These are phyloP conservation scores for Coix lacrymajobi DNA, from an alignment of 176 grass and related monocot species.

Conservation along the genomic window DNA sequence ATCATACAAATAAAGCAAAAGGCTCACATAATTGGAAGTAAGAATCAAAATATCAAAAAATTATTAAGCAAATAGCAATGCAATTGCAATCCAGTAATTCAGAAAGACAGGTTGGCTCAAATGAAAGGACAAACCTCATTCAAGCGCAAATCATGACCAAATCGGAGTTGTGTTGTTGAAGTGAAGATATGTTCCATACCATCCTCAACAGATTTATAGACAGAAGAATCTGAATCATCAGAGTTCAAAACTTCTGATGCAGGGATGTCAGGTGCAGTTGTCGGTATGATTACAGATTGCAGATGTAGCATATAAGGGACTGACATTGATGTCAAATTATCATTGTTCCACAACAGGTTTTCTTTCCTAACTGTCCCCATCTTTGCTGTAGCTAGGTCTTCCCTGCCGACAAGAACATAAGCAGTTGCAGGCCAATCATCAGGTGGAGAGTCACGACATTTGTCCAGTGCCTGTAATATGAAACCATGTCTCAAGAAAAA, in stretches of 20 bases:
- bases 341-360: constrained; percentile 45
- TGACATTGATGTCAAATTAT: constrained; percentile 71
- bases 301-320: constrained; percentile 97
- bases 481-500: constrained; percentile 31
- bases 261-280: constrained; percentile 52
- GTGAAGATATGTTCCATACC: constrained; percentile 98
- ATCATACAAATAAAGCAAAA: constrained; percentile 24
- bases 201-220: constrained; percentile 79
- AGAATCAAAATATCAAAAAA: not conserved
- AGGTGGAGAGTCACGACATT: constrained; percentile 85
- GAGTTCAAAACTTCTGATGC: constrained; percentile 60
- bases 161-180: constrained; percentile 82
- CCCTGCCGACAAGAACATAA: constrained; percentile 87
- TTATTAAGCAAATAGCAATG: not conserved
- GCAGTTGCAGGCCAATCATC: constrained; percentile 79
- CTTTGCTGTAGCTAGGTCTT: constrained; percentile 72
- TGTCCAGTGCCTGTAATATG: constrained; percentile 76
- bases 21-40: not conserved
- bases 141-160: constrained; percentile 83
- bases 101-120: constrained; percentile 12
- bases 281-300: constrained; percentile 75
- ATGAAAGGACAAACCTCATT: constrained; percentile 72
- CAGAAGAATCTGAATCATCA: constrained; percentile 72
- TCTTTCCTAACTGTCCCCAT: constrained; percentile 55
- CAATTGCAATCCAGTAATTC: constrained; percentile 9